A percentile compares a stretch with the other conserved stretches of the same genome.
These are phyloP conservation scores for Pilaira anomala DNA, from an alignment of 192 early-diverging fungal genomes.

Conservation along the genomic window DNA sequence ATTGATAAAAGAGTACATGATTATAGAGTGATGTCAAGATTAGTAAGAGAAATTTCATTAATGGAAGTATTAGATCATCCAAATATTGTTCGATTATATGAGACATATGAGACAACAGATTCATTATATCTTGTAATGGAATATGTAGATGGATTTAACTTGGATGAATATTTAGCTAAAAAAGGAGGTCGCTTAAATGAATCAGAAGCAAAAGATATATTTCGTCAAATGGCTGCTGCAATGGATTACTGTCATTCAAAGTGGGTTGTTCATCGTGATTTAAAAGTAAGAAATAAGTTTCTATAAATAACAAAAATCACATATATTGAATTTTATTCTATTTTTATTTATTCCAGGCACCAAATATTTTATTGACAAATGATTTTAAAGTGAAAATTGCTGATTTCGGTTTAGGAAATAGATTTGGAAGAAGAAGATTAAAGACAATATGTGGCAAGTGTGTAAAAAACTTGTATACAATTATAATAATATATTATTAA, in stretches of 20 bases:
- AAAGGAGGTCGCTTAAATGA: slow-evolving; percentile 72
- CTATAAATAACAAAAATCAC: neutral
- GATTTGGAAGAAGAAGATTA: slow-evolving; percentile 68
- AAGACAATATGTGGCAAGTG: slow-evolving; percentile 80
- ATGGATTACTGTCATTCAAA: slow-evolving; percentile 71
- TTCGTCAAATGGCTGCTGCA: slow-evolving; percentile 77
- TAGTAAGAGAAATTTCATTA: slow-evolving; percentile 74
- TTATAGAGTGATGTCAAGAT: slow-evolving; percentile 49
- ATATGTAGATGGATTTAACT: slow-evolving; percentile 77
- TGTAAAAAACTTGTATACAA: neutral
- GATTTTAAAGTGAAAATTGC: slow-evolving; percentile 74
- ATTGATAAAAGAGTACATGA: slow-evolving; percentile 52
- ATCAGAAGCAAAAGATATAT: slow-evolving; percentile 76
- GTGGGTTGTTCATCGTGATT: slow-evolving; percentile 75
- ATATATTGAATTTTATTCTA: neutral
- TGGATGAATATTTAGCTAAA: slow-evolving; percentile 79
- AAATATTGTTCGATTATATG: slow-evolving; percentile 85
- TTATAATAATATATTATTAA: neutral
- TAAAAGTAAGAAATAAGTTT: slow-evolving; percentile 74
- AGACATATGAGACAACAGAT: slow-evolving; percentile 75
- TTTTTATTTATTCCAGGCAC: slow-evolving; percentile 33
- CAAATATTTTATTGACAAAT: slow-evolving; percentile 80
- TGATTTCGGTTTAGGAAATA: slow-evolving; percentile 89
- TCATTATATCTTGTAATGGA: slow-evolving; percentile 86
- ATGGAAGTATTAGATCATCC: slow-evolving; percentile 87